A percentile compares a stretch with the other conserved stretches of the same genome.
Conservation (phyloP, 345 rosid species). For the Rhodamnia argentea region DNA sequence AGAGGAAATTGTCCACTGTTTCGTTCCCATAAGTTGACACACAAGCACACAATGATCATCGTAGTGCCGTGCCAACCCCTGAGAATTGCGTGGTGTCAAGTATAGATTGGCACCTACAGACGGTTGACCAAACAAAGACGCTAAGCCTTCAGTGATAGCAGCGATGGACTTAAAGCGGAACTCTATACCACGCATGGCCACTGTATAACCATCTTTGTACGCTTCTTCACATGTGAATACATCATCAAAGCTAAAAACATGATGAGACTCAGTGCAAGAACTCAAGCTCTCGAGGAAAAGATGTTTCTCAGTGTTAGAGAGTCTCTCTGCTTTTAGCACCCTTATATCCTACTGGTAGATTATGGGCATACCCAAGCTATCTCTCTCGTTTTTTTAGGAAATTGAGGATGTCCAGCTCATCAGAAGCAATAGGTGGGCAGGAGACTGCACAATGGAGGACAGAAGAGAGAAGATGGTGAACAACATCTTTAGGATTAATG, state of each 20-base stretch:
- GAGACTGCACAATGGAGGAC: constrained; percentile 26
- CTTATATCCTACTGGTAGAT: constrained; percentile 42
- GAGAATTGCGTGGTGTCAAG: constrained; percentile 54
- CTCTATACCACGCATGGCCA: constrained; percentile 48
- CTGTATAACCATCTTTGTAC: constrained; percentile 34
- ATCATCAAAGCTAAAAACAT: background rate
- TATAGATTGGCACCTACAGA: constrained; percentile 55
- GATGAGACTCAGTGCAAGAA: background rate
- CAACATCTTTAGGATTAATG: constrained; percentile 6
- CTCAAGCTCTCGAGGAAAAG: background rate
- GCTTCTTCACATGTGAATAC: constrained; percentile 23
- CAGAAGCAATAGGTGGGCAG: constrained; percentile 45
- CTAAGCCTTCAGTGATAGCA: constrained; percentile 33
- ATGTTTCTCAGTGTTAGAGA: constrained; percentile 20
- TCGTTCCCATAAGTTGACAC: constrained; percentile 42
- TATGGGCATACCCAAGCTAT: constrained; percentile 37
- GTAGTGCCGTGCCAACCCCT: constrained; percentile 43
- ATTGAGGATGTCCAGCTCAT: constrained; percentile 36
- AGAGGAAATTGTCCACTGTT: constrained; percentile 37
- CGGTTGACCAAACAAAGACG: constrained; percentile 58
- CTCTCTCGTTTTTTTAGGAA: constrained; percentile 31
- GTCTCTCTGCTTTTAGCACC: constrained; percentile 33
- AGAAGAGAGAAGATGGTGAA: constrained; percentile 18
- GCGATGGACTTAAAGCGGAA: constrained; percentile 39
- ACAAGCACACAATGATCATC: constrained; percentile 67